Evolutionary conservation across 1,284 basidiomycete genomes (phyloP).

Genomic region (Rhodotorula sp.): DNA sequence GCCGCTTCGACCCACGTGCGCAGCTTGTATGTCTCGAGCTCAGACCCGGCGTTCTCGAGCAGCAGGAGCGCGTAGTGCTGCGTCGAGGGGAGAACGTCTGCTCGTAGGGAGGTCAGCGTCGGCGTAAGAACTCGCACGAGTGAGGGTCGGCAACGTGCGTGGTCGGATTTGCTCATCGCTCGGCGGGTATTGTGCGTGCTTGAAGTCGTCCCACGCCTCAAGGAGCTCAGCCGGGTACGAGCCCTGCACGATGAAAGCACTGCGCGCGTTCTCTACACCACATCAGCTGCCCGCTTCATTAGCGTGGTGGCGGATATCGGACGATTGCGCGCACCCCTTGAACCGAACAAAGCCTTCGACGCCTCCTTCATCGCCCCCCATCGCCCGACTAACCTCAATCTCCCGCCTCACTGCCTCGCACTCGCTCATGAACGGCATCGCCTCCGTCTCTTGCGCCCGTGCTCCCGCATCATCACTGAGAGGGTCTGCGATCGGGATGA

Average conservation of each 20-base stretch:
- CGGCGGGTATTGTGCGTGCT: constrained; percentile 50
- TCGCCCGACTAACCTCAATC: constrained; percentile 76
- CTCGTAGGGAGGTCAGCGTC: not conserved
- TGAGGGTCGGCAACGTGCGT: constrained; percentile 56
- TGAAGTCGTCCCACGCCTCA: constrained; percentile 82
- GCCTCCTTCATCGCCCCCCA: constrained; percentile 58
- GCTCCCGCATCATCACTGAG: constrained; percentile 1
- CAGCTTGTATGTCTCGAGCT: constrained; percentile 72
- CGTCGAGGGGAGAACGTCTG: constrained; percentile 69
- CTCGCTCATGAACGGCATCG: constrained; percentile 39
- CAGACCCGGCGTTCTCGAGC: constrained; percentile 81
- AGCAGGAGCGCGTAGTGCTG: constrained; percentile 87
- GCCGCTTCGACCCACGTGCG: constrained; percentile 78
- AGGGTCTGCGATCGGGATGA: constrained; percentile 62
- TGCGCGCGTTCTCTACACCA: constrained; percentile 22
- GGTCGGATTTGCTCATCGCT: constrained; percentile 80
- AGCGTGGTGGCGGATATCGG: not conserved
- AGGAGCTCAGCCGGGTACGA: constrained; percentile 76
- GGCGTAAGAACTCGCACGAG: not conserved
- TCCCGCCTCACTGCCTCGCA: constrained; percentile 79
- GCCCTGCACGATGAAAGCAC: constrained; percentile 80
- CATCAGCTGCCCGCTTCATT: not conserved
- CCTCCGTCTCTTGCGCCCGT: constrained; percentile 47
- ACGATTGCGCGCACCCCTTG: constrained; percentile 57
- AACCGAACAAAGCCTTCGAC: constrained; percentile 75